Evolutionary conservation across 108 stramenopile species (phyloP), one percentile per base, ranked within the genome.

Genomic region (Licmophora abbreviata): DNA sequence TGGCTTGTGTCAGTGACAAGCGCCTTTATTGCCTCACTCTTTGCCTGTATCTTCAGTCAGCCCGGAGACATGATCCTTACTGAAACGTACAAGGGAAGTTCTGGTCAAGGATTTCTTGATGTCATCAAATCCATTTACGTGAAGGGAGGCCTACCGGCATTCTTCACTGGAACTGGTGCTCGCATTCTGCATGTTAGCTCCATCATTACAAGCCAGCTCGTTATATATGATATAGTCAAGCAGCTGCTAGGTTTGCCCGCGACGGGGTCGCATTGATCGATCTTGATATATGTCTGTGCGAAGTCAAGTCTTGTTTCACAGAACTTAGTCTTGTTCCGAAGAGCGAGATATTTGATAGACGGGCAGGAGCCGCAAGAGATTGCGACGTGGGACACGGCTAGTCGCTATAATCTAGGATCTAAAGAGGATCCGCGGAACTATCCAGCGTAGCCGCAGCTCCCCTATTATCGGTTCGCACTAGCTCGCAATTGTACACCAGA

Each of bases 51-150:
- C 1, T 78, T 81, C 56, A 82, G 79, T 42, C 96, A 97, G 43
- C 96, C 96, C 31, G 96, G 96, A 14, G 96, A 97, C 61, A 87
- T 94, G 78, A 84, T 97, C 37, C 64, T 97, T 23, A 94, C 94
- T 10, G 79, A 88, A 38, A 79, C 85, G 6, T 78, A 92, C 57
- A 83, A 45, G 22, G 44, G 38, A 35, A 53, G 59, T 35, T 52
- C 53, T 26, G 25, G 18, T 29, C 28, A 40, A 17, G 44, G 25
- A 20, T 72, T 77, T 51, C 34, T 36, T 17, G 28, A 45, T 1
- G 51, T 69, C 42, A 51, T 74, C 56, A 36, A 29, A 4, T 26
- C 46, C 1, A 69, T 79, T 18, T 53, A 56, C 62, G 12, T 54
- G 34, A 61, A 69, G 24, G 69, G 73, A 36, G 77, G 73, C 29